These are phyloP conservation scores for Ceriops zippeliana DNA, from an alignment of 345 rosid species.

Conservation along the genomic window DNA sequence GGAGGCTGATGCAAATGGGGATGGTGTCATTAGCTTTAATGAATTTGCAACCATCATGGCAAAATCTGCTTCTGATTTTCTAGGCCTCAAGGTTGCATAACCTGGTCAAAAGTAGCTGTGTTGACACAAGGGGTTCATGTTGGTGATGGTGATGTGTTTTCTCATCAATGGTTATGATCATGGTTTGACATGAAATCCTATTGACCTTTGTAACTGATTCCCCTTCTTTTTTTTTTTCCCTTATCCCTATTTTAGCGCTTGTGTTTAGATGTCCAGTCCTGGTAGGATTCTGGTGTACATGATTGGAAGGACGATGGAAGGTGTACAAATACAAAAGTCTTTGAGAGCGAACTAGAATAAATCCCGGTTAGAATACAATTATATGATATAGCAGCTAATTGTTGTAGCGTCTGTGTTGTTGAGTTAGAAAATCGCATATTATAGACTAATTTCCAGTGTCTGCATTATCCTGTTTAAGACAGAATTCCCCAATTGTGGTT, in stretches of 20 bases:
- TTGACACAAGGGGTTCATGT: not conserved
- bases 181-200: not conserved
- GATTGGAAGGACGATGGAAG: slow-evolving; percentile 1
- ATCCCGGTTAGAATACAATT: not conserved
- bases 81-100: slow-evolving; percentile 44
- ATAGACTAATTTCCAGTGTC: not conserved
- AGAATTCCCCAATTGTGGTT: not conserved
- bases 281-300: not conserved
- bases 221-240: no score
- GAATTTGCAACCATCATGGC: slow-evolving; percentile 81
- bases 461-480: not conserved
- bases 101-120: not conserved
- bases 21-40: slow-evolving; percentile 78
- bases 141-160: no score
- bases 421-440: not conserved
- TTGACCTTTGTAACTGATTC: not conserved
- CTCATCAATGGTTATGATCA: not conserved
- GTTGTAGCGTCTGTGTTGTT: not conserved
- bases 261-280: not conserved
- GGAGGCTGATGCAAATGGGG: slow-evolving; percentile 85
- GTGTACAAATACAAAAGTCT: not conserved
- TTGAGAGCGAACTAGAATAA: not conserved
- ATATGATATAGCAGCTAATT: not conserved
- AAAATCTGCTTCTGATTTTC: slow-evolving; percentile 71
- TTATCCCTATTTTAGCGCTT: not conserved